These are phyloP conservation scores for Neurospora tetraspora DNA, from an alignment of 495 filamentous ascomycete genomes.

Conservation along the genomic window DNA sequence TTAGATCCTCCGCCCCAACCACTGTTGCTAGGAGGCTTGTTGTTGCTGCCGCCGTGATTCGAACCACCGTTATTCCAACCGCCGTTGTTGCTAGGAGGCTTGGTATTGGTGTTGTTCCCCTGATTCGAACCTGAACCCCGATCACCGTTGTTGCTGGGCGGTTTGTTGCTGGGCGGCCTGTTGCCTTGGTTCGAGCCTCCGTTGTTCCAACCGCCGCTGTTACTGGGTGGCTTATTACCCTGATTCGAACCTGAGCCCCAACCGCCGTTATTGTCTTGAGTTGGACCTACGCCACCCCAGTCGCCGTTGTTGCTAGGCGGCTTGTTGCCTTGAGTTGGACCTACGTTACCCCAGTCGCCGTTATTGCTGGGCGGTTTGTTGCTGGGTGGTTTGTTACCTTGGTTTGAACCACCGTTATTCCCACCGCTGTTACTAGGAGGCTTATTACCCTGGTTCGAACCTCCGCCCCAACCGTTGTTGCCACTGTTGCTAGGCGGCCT, in stretches of 20 bases:
- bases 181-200: not conserved
- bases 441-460: not conserved
- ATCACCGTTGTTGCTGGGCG: not conserved
- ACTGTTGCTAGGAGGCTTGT: not conserved
- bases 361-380: not conserved
- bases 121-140: not conserved
- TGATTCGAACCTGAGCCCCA: not conserved
- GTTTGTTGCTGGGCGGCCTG: not conserved
- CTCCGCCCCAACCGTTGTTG: not conserved
- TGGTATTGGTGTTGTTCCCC: not conserved
- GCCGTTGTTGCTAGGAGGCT: not conserved
- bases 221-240: not conserved
- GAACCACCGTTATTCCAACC: too few relatives aligned
- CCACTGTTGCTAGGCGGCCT: not conserved
- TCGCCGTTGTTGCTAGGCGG: not conserved
- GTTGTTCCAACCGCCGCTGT: not conserved
- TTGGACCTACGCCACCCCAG: not conserved
- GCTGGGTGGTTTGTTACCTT: not conserved
- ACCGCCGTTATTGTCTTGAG: not conserved
- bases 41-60: not conserved
- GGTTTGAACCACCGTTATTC: not conserved
- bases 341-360: not conserved
- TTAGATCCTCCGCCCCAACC: too few relatives aligned
- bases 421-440: not conserved
- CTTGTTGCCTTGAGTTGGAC: not conserved